phyloP scores from a whole-genome alignment of 257 asterid genomes.

The Ilex aquifolium region DNA sequence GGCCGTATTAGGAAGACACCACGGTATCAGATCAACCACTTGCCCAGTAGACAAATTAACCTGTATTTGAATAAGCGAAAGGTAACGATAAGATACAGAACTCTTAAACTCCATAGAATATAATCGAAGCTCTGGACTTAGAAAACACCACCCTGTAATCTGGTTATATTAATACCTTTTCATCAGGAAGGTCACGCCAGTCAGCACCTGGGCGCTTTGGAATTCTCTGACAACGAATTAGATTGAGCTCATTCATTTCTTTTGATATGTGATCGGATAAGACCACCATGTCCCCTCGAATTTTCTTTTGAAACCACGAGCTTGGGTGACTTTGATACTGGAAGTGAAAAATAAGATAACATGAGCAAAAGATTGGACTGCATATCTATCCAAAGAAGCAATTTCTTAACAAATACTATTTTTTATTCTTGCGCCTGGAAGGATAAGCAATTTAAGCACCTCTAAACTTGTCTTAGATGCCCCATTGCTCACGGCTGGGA shows the following conservation, averaged over 20 bases:
- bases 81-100: slow-evolving; percentile 3
- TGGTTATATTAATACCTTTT: slow-evolving; percentile 47
- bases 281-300: slow-evolving; percentile 51
- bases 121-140: slow-evolving; percentile 4
- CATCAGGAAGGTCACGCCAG: slow-evolving; percentile 96
- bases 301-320: slow-evolving; percentile 85
- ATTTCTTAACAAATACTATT: too few relatives aligned
- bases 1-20: slow-evolving; percentile 97
- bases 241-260: slow-evolving; percentile 87
- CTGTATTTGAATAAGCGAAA: slow-evolving; percentile 26
- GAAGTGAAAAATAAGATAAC: slow-evolving; percentile 12
- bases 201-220: slow-evolving; percentile 87
- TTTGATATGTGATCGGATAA: slow-evolving; percentile 77
- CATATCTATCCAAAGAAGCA: too few relatives aligned
- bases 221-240: slow-evolving; percentile 73
- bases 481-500: slow-evolving; percentile 83
- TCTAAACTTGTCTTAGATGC: slow-evolving; percentile 53
- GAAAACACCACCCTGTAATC: neutral
- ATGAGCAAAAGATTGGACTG: too few relatives aligned
- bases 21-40: slow-evolving; percentile 84
- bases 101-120: slow-evolving; percentile 8
- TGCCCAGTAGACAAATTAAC: slow-evolving; percentile 78
- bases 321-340: slow-evolving; percentile 72
- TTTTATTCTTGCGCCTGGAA: too few relatives aligned
- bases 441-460: slow-evolving; percentile 29